Evolutionary conservation across 768 basidiomycete species (phyloP), one percentile per base, ranked within the genome.

Genomic region (Kwoniella pini): DNA sequence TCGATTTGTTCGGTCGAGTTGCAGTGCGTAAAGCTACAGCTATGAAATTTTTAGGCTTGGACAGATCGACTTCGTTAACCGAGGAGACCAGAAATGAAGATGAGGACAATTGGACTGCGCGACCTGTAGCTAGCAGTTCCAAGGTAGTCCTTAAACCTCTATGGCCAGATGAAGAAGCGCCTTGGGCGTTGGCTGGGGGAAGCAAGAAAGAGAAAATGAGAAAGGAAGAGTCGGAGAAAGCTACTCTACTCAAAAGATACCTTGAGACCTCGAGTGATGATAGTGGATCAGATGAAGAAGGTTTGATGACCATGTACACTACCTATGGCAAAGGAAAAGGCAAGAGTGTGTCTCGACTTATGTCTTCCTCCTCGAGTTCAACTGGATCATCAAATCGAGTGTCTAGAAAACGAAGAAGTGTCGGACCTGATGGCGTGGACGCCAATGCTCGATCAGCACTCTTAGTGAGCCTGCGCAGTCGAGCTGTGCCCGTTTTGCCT

Each of bases 141-240:
- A 64, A 53, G 19, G 17, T 38, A 12, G 33, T 57, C 13, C n/a
- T 70, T 33, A 57, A 61, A 42, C 73, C 73, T 6, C 46, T 54
- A 45, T 75, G 73, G 73, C 73, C 73, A 9, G 71, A 72, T 44
- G 42, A 61, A 28, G 58, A 61, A 36, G 61, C 72, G 10, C 72
- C 72, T 9, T 74, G 72, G 72, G 62, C 66, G 11, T 40, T 70
- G 24, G 65, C 68, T 39, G 68, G 67, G 5, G 71, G 70, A 2
- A 51, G 54, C n/a, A 46, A 58, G 38, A 66, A 60, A 33, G 63
- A 64, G 19, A 59, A 46, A 51, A 48, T 60, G 26, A 31, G 39
- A 33, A 45, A 55, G 33, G 72, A 74, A 43, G 68, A 67, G 28
- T 39, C 31, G 13, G 64, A 72, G 39, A 67, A 63, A 43, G 61